phyloP scores from a whole-genome alignment of 2,329 filamentous ascomycete genomes.

The Immersiporthe knoxdaviesiana region DNA sequence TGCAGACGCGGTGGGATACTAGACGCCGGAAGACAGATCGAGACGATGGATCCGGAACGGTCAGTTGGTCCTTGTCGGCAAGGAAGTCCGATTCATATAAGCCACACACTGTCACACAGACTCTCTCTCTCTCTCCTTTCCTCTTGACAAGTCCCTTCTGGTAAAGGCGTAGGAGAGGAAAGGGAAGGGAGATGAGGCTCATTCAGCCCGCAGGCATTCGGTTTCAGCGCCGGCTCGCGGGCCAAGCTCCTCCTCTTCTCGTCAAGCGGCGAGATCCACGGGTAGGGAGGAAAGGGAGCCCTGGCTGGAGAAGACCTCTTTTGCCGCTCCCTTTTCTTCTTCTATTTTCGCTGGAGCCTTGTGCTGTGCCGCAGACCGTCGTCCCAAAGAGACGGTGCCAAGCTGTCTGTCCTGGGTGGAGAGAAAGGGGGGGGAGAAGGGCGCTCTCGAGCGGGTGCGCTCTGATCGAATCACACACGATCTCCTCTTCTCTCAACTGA shows the following conservation, averaged over 20 bases:
- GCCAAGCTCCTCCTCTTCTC: neutral
- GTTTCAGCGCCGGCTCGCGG: neutral
- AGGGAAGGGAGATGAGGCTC: slow-evolving; percentile 3
- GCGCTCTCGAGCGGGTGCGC: neutral
- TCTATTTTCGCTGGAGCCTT: neutral
- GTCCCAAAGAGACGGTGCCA: neutral
- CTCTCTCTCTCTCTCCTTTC: neutral
- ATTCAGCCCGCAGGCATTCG: slow-evolving; percentile 19
- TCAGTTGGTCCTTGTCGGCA: neutral
- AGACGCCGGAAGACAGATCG: slow-evolving; percentile 16
- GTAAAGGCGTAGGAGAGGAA: neutral
- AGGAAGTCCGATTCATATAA: neutral
- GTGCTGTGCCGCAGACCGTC: slow-evolving; percentile 7
- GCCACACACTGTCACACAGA: neutral
- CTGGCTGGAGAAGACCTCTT: neutral
- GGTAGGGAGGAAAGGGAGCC: neutral
- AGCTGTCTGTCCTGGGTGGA: neutral
- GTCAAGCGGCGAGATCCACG: neutral
- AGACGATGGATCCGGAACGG: neutral
- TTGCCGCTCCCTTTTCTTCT: neutral
- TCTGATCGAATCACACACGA: neutral
- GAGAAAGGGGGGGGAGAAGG: too few species aligned
- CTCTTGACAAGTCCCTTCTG: neutral
- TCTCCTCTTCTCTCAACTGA: neutral
- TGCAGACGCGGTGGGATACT: slow-evolving; percentile 22